Evolutionary conservation across 2,329 filamentous ascomycete genomes (phyloP).

Genomic region (Phialophora expanda): DNA sequence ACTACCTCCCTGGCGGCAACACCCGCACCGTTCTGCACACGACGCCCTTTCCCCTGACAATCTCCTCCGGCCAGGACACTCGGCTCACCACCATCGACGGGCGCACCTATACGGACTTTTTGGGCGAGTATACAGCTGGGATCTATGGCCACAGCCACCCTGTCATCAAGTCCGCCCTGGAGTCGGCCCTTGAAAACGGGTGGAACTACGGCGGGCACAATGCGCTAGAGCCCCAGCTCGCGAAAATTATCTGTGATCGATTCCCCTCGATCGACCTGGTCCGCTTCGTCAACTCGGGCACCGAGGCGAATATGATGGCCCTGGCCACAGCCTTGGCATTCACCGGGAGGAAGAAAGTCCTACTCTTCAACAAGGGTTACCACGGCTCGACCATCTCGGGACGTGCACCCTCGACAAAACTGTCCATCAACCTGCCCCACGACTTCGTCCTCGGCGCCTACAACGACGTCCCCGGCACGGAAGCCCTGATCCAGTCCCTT

Average conservation of each 20-base stretch:
- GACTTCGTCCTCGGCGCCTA: conserved; percentile 67
- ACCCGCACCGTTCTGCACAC: conserved; percentile 43
- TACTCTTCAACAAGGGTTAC: conserved; percentile 62
- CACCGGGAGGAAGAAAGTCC: conserved; percentile 21
- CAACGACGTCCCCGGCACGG: conserved; percentile 61
- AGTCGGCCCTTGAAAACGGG: conserved; percentile 54
- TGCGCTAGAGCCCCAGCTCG: conserved; percentile 58
- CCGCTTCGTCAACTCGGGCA: conserved; percentile 69
- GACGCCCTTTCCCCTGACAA: conserved; percentile 44
- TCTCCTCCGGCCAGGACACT: conserved; percentile 41
- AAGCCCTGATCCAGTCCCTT: conserved; percentile 49
- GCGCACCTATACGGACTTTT: conserved; percentile 61
- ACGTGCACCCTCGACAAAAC: conserved; percentile 41
- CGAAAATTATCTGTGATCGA: conserved; percentile 58
- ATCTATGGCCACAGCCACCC: conserved; percentile 70
- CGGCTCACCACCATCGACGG: conserved; percentile 45
- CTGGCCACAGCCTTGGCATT: conserved; percentile 51
- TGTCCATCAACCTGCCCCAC: conserved; percentile 57
- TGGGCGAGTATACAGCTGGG: conserved; percentile 68
- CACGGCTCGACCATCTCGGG: conserved; percentile 63
- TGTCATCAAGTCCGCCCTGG: conserved; percentile 57
- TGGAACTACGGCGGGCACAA: conserved; percentile 62
- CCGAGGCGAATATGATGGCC: conserved; percentile 67
- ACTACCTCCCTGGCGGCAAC: conserved; percentile 44
- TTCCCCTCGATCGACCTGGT: conserved; percentile 59